Conservation (phyloP, 2,329 filamentous ascomycete genomes). For the Aureobasidium namibiae region DNA sequence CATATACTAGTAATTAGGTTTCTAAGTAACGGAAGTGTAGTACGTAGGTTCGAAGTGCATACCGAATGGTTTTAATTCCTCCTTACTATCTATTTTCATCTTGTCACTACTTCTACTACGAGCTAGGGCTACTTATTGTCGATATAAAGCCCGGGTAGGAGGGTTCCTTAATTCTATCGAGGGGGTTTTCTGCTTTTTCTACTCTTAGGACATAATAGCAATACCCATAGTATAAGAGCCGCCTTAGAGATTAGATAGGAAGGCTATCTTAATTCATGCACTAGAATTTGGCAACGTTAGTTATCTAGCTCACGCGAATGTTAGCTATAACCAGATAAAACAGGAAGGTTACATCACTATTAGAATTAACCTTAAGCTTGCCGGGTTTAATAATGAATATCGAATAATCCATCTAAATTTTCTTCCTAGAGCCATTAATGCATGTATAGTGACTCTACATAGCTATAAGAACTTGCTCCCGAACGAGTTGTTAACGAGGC, state of each 20-base stretch:
- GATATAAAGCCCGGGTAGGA: conserved; percentile 6
- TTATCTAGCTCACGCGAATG: background rate
- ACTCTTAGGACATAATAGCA: background rate
- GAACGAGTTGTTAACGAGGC: background rate
- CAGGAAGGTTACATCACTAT: background rate
- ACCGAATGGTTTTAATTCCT: background rate
- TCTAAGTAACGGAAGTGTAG: background rate
- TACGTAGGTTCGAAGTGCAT: background rate
- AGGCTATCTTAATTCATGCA: background rate
- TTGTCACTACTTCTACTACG: background rate
- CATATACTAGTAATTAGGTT: conserved; percentile 10
- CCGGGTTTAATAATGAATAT: background rate
- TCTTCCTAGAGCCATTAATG: background rate
- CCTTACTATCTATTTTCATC: background rate
- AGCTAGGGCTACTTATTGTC: conserved; percentile 9
- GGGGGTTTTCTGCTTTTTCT: background rate
- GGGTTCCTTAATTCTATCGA: conserved; percentile 1
- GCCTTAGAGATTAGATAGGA: background rate
- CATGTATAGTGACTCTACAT: background rate
- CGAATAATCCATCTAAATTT: background rate
- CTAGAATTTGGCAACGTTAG: background rate
- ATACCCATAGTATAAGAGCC: background rate
- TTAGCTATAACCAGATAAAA: background rate
- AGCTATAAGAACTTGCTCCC: background rate
- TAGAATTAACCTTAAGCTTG: background rate